Conservation (phyloP, 2,329 filamentous ascomycete genomes). For the Amylocarpus encephaloides region DNA sequence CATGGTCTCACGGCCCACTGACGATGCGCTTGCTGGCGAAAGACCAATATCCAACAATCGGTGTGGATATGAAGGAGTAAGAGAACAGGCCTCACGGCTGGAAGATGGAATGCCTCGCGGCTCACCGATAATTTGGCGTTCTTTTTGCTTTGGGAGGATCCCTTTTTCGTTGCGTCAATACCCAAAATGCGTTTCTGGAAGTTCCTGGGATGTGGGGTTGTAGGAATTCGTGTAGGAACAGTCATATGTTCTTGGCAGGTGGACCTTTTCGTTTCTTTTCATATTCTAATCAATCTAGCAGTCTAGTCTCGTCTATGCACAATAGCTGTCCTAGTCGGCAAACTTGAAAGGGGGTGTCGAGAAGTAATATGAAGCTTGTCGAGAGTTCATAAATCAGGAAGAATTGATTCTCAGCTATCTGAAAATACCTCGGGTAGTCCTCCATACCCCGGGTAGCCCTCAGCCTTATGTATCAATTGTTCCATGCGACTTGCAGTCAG, state of each 20-base stretch:
- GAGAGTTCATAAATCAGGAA: neutral
- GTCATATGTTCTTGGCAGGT: neutral
- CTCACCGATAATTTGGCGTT: constrained; percentile 30
- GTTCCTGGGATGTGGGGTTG: constrained; percentile 4
- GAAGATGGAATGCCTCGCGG: constrained; percentile 36
- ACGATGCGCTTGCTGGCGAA: neutral
- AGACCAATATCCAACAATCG: neutral
- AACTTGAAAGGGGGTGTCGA: no score
- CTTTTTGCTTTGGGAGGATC: constrained; percentile 12
- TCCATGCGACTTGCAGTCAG: no score
- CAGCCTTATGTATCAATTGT: no score
- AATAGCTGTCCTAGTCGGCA: constrained; percentile 1
- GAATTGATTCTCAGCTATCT: neutral
- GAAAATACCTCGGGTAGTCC: no score
- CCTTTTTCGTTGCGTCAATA: constrained; percentile 25
- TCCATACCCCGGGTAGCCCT: no score
- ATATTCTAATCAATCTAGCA: constrained; percentile 2
- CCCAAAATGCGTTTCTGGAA: constrained; percentile 23
- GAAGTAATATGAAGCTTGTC: neutral
- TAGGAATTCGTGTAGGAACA: constrained; percentile 7
- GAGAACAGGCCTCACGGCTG: constrained; percentile 35
- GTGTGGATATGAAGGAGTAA: constrained; percentile 19
- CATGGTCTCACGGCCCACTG: constrained; percentile 16
- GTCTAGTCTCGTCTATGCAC: neutral
- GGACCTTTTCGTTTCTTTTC: neutral